Conservation (phyloP, 2,329 filamentous ascomycete species). For the Colletotrichum nymphaeae region DNA sequence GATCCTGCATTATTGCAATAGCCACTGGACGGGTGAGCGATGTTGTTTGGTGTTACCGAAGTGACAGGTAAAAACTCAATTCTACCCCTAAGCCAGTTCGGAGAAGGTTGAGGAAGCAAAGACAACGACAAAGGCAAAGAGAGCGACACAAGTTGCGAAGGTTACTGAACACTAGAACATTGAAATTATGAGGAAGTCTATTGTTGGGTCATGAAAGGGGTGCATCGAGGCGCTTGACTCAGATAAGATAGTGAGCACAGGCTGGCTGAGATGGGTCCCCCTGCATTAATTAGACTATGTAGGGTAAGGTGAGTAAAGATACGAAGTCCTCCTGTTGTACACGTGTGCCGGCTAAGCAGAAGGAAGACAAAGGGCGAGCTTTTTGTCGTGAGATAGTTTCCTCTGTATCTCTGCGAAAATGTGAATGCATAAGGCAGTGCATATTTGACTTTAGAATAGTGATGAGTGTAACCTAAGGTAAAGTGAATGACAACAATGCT, state of each 20-base stretch:
- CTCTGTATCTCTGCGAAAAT: too few relatives aligned
- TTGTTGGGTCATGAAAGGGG: not conserved
- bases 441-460: too few relatives aligned
- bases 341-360: not conserved
- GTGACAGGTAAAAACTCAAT: not conserved
- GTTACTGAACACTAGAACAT: not conserved
- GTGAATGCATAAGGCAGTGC: too few relatives aligned
- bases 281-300: not conserved
- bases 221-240: not conserved
- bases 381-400: too few relatives aligned
- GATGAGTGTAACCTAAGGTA: too few relatives aligned
- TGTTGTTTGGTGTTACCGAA: not conserved
- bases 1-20: slow-evolving; percentile 43
- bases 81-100: not conserved
- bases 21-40: not conserved
- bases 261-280: slow-evolving; percentile 3
- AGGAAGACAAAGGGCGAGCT: too few relatives aligned
- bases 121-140: not conserved
- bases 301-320: too few relatives aligned
- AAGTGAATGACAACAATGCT: not conserved
- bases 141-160: not conserved
- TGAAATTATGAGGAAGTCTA: not conserved
- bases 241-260: slow-evolving; percentile 18
- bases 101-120: not conserved
- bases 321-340: not conserved